Conservation (phyloP, 768 basidiomycete species). For the Phylloporus scabripes region DNA sequence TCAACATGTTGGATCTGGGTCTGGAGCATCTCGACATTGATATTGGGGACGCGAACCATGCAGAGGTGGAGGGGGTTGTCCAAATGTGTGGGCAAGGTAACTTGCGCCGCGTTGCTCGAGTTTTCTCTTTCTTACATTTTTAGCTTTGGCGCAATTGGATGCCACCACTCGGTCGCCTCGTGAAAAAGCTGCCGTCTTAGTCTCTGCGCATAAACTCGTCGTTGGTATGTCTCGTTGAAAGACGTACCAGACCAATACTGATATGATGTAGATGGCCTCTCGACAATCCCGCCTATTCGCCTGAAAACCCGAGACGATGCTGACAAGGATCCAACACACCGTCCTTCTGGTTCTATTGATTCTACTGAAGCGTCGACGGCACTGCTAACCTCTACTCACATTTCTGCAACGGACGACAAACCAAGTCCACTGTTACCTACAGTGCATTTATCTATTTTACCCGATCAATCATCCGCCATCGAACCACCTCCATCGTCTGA, state of each 20-base stretch:
- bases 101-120: slow-evolving; percentile 20
- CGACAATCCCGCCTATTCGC: slow-evolving; percentile 64
- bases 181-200: slow-evolving; percentile 76
- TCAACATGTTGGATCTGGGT: slow-evolving; percentile 86
- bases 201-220: slow-evolving; percentile 78
- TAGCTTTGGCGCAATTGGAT: slow-evolving; percentile 53
- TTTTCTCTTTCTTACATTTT: slow-evolving; percentile 19
- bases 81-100: slow-evolving; percentile 72
- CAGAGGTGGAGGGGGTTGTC: slow-evolving; percentile 58
- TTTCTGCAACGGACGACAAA: background rate
- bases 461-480: background rate
- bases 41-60: slow-evolving; percentile 44
- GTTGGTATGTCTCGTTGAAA: slow-evolving; percentile 51
- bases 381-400: slow-evolving; percentile 1
- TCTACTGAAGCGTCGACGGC: slow-evolving; percentile 4
- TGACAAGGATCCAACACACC: background rate
- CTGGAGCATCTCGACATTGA: slow-evolving; percentile 88
- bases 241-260: background rate
- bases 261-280: slow-evolving; percentile 58
- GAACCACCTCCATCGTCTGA: slow-evolving; percentile 4
- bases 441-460: slow-evolving; percentile 2
- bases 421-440: slow-evolving; percentile 7
- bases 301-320: slow-evolving; percentile 56
- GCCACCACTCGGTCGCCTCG: slow-evolving; percentile 51
- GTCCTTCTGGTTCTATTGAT: background rate